Percentiles rank a stretch among this genome's conserved stretches.
Evolutionary conservation across 225 moss, liverwort and hornwort genomes (phyloP).

Genomic region (Climacium dendroides): DNA sequence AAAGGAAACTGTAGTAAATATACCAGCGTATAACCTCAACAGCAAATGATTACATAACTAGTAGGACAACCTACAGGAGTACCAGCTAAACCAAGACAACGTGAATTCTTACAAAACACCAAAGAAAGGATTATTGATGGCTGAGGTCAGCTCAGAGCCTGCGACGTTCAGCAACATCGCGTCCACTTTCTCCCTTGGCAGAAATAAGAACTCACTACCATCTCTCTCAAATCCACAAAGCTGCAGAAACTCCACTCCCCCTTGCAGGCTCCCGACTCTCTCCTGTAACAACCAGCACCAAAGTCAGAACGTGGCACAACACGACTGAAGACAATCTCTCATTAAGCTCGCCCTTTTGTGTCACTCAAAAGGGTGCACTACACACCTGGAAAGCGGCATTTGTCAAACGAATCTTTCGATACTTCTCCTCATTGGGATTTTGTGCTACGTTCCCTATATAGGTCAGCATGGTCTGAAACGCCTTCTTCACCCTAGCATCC

Average conservation of each 20-base stretch:
- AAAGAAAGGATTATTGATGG: conserved; percentile 87
- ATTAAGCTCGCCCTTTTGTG: background rate
- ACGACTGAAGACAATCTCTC: background rate
- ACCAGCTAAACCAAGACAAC: background rate
- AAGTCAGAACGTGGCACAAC: background rate
- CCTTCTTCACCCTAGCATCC: conserved; percentile 76
- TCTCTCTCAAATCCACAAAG: conserved; percentile 85
- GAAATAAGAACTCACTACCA: conserved; percentile 47
- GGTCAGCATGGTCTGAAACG: conserved; percentile 89
- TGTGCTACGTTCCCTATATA: conserved; percentile 81
- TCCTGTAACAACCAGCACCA: conserved; percentile 43
- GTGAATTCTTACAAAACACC: conserved; percentile 46
- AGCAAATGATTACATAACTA: background rate
- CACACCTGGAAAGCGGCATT: conserved; percentile 87
- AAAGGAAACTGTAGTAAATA: background rate
- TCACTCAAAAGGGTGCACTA: too few species aligned
- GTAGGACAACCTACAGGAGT: background rate
- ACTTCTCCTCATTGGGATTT: conserved; percentile 80
- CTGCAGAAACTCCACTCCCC: conserved; percentile 69
- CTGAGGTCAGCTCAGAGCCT: conserved; percentile 81
- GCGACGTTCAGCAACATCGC: conserved; percentile 53
- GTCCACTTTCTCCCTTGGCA: conserved; percentile 71
- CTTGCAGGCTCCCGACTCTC: conserved; percentile 76
- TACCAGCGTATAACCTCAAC: background rate
- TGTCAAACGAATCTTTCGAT: conserved; percentile 80